Evolutionary conservation across 73 alveolate genomes (phyloP).

Genomic region (Paramecium primaurelia): DNA sequence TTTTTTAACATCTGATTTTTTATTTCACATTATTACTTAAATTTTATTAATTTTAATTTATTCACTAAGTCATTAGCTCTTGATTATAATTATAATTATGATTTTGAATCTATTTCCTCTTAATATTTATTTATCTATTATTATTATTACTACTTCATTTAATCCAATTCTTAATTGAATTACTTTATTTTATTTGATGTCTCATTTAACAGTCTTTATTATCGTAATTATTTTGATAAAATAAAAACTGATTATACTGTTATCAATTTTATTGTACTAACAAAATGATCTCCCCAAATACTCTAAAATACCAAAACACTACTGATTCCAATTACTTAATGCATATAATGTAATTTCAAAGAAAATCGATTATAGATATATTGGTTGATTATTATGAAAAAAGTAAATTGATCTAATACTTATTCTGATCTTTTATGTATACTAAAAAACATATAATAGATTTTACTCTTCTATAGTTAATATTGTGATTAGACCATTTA

Average conservation of each 20-base stretch:
- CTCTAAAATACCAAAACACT: not conserved
- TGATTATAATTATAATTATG: not conserved
- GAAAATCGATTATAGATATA: not conserved
- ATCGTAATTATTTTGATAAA: not conserved
- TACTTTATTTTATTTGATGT: not conserved
- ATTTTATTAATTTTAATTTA: slow-evolving; percentile 15
- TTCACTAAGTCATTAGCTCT: slow-evolving; percentile 22
- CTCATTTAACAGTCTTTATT: not conserved
- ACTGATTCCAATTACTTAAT: not conserved
- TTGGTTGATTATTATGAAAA: not conserved
- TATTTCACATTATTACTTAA: not conserved
- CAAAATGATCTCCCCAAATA: not conserved
- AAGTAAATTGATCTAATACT: not conserved
- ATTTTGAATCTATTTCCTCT: not conserved
- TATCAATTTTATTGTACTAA: not conserved
- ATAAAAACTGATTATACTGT: not conserved
- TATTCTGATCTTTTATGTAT: not conserved
- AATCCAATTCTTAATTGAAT: not conserved
- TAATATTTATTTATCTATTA: not conserved
- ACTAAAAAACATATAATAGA: not conserved
- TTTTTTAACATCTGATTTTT: not conserved
- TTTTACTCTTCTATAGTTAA: not conserved
- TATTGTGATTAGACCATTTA: not conserved
- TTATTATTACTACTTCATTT: not conserved
- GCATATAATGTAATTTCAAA: not conserved